Evolutionary conservation across 306 rosid genomes (phyloP), one percentile per base, ranked within the genome.

Genomic region (Senna siamea): DNA sequence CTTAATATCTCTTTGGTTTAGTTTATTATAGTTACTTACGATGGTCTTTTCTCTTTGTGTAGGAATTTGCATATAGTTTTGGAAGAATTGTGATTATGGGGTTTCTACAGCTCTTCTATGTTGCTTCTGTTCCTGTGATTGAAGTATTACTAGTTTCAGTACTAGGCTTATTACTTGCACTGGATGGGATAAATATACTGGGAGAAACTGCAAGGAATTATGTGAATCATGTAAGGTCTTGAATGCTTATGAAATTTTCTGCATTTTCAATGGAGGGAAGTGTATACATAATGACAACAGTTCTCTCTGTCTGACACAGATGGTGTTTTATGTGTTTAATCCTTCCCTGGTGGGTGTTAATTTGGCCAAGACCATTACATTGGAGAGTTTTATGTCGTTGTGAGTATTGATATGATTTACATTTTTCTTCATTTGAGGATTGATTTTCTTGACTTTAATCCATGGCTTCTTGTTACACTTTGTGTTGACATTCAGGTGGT

Each of bases 291-390:
- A 26, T 75, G 38, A 75, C 7, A 65, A 52, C 2, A 18, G n/a
- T 70, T 46, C 15, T 52, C 12, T 67, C 50, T 75, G 26, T 71
- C 69, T 77, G 69, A 74, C 78, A 80, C 83, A 86, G 89, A 69
- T 86, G 55, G 89, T 83, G 13, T 86, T 82, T 71, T 86, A 83
- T 67, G 87, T 86, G 84, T 86, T 86, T 52, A 86, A 80, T 86
- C 87, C 89, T 7, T 18, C 87, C 51, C 11, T 86, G 67, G 87
- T 83, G 35, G 58, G 84, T 18, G 68, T 73, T 84, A 86, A 81
- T 76, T 80, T 86, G 82, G 90, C 87, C 13, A 43, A 68, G 56
- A 78, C 90, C 0, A 53, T 86, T 48, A 83, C 87, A 8, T 72
- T 52, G 51, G 85, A 83, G 55, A 78, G 78, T 47, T 46, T 83